Conservation (phyloP, 169 alveolate genomes). For the Cryptosporidium ubiquitum region DNA sequence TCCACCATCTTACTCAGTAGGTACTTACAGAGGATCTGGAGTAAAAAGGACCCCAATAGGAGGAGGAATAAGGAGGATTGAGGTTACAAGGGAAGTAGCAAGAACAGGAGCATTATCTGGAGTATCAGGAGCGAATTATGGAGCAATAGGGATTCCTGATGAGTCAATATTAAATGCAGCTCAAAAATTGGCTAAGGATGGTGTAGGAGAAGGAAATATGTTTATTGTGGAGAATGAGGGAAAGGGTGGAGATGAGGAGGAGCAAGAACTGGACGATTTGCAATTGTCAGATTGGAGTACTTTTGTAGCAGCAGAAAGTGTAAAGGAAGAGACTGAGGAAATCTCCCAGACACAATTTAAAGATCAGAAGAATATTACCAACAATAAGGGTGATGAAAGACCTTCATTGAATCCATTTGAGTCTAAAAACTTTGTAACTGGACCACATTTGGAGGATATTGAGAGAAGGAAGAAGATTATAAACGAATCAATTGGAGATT, state of each 20-base stretch:
- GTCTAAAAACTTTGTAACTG: neutral
- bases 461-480: neutral
- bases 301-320: constrained; percentile 15
- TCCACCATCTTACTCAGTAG: neutral
- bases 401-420: constrained; percentile 14
- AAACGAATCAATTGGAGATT: neutral
- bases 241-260: neutral
- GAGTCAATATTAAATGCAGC: constrained; percentile 34
- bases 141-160: constrained; percentile 10
- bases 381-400: neutral
- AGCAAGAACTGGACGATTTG: too few relatives aligned
- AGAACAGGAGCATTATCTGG: neutral
- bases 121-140: neutral
- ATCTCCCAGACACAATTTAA: neutral
- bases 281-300: constrained; percentile 17
- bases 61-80: neutral
- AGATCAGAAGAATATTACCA: neutral
- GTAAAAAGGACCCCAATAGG: neutral
- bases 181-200: constrained; percentile 19
- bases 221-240: too few relatives aligned
- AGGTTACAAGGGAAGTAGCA: neutral
- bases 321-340: neutral
- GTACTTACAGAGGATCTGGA: neutral
- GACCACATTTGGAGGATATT: too few relatives aligned
- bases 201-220: too few relatives aligned